These are phyloP conservation scores for Exophiala xenobiotica DNA, from an alignment of 2,329 filamentous ascomycete species.

Conservation along the genomic window DNA sequence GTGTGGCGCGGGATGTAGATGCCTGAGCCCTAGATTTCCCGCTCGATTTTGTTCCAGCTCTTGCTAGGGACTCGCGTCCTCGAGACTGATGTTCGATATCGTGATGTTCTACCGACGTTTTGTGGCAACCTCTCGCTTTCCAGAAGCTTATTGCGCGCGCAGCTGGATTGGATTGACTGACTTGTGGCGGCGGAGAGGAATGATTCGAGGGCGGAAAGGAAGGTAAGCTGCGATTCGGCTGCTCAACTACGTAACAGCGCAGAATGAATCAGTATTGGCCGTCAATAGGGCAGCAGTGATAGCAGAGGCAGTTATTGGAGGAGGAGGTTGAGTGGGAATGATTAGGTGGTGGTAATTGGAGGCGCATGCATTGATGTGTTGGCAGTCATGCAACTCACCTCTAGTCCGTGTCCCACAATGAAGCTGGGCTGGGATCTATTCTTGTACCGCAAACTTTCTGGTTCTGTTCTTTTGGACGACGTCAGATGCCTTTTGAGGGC, in stretches of 20 bases:
- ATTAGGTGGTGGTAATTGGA: constrained; percentile 28
- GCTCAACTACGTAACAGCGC: constrained; percentile 22
- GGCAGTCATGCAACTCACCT: constrained; percentile 31
- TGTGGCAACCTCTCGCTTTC: constrained; percentile 14
- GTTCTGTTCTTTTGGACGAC: constrained; percentile 5
- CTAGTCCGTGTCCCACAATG: constrained; percentile 24
- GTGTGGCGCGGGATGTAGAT: constrained; percentile 24
- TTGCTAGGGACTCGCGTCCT: constrained; percentile 1
- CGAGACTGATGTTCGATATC: not conserved
- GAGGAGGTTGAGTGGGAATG: constrained; percentile 20
- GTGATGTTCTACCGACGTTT: constrained; percentile 10
- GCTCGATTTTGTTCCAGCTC: constrained; percentile 13
- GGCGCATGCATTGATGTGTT: constrained; percentile 29
- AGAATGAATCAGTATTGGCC: constrained; percentile 29
- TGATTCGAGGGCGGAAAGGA: constrained; percentile 27
- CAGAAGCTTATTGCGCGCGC: constrained; percentile 26
- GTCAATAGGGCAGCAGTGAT: constrained; percentile 9
- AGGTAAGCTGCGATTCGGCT: constrained; percentile 28
- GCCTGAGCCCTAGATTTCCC: constrained; percentile 15
- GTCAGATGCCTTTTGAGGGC: constrained; percentile 8
- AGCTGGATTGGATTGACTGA: constrained; percentile 17
- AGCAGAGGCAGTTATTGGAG: constrained; percentile 28
- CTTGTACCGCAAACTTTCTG: constrained; percentile 18
- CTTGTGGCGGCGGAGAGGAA: constrained; percentile 19
- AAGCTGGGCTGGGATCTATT: constrained; percentile 27